Evolutionary conservation across 441 rosid species (phyloP), one percentile per base, ranked within the genome.

Genomic region (Croton laevigatus): DNA sequence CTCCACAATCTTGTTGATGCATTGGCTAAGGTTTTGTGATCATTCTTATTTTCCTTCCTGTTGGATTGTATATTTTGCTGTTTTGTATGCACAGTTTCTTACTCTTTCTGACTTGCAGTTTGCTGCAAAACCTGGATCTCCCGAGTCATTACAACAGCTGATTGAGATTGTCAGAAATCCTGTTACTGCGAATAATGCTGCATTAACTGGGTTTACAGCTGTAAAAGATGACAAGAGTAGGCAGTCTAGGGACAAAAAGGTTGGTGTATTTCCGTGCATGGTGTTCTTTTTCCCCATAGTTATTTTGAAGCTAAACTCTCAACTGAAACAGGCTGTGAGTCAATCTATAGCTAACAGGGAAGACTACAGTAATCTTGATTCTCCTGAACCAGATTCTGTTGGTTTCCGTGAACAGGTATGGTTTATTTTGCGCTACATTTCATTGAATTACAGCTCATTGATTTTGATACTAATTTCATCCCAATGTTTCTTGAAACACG

Each of bases 1-100:
- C 94, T 96, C 74, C 94, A 90, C 78, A 93, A 85, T 81, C 88
- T 96, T 81, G 97, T 96, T 71, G 98, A 96, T 87, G 96, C 88
- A 16, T 69, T 96, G 84, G 88, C 91, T 62, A 96, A 96, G 99
- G 98, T 96, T 68, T 46, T 34, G 34, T 10, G 0, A 3, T 5
- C 55, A 38, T 46, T 75, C 59, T 32, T 60, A 51, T 42, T 38
- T 70, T 45, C 71, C 73, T 22, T 27, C 14, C 53, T 55, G 61
- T 66, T 59, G 54, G 12, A 42, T 52, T 75, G 14, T 6, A 19
- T 48, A 27, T 1, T 0, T 3, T 22, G 40, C 3, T 54, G 11
- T 51, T 44, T 23, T 61, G 16, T 48, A 60, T 64, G 48, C 54
- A 63, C 42, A 9, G 27, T 62, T 65, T 73, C 71, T 66, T 17